Evolutionary conservation across 331 rosid genomes (phyloP).

Genomic region (Prunus yedoensis): DNA sequence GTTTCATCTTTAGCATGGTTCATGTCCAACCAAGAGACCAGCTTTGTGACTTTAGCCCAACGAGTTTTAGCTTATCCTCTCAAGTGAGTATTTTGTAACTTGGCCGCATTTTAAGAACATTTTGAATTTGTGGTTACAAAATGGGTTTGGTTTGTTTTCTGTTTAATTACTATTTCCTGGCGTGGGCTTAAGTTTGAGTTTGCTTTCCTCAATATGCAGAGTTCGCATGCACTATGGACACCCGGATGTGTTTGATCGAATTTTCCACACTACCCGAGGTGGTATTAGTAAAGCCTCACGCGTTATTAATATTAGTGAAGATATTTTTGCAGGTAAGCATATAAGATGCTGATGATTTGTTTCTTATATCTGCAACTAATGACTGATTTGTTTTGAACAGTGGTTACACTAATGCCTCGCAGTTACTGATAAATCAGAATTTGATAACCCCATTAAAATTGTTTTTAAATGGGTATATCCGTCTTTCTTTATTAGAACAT

Average conservation of each 20-base stretch:
- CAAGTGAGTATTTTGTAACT: slow-evolving; percentile 59
- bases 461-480: background rate
- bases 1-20: slow-evolving; percentile 98
- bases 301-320: slow-evolving; percentile 95
- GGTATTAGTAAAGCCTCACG: slow-evolving; percentile 99
- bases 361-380: background rate
- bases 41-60: slow-evolving; percentile 96
- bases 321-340: slow-evolving; percentile 76
- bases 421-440: background rate
- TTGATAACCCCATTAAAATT: background rate
- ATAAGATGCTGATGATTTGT: slow-evolving; percentile 1
- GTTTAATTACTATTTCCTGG: background rate
- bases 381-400: background rate
- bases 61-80: slow-evolving; percentile 91
- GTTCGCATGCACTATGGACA: slow-evolving; percentile 99
- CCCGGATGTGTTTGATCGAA: slow-evolving; percentile 94
- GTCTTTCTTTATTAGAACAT: background rate
- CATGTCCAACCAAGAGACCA: slow-evolving; percentile 99
- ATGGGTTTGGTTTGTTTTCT: background rate
- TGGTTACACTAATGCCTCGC: background rate
- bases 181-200: background rate
- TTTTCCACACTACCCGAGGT: slow-evolving; percentile 94
- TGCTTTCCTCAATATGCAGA: slow-evolving; percentile 38
- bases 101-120: background rate
- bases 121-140: background rate